These are phyloP conservation scores for Hanseniaspora meyeri DNA, from an alignment of 805 yeast species.

Conservation along the genomic window DNA sequence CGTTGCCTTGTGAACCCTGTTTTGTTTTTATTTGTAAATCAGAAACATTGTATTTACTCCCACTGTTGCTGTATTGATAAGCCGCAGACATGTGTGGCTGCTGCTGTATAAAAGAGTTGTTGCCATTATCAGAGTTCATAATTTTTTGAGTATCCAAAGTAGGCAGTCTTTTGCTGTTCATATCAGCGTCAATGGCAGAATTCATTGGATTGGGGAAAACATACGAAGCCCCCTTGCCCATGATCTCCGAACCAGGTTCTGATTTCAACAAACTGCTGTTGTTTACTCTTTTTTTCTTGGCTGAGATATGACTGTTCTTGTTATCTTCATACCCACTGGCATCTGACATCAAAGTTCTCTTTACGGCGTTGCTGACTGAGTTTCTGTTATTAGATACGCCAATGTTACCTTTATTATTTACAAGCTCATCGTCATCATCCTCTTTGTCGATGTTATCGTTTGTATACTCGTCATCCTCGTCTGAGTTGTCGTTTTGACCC, in stretches of 20 bases:
- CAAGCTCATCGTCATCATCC: slow-evolving; percentile 2
- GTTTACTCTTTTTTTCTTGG: neutral
- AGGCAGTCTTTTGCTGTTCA: neutral
- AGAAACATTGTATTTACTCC: neutral
- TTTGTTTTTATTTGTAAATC: neutral
- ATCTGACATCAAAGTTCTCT: neutral
- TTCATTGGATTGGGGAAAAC: slow-evolving; percentile 1
- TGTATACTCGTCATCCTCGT: slow-evolving; percentile 8
- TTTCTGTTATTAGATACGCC: neutral
- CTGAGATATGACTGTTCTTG: slow-evolving; percentile 6
- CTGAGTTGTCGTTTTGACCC: neutral
- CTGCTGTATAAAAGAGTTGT: neutral
- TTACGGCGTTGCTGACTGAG: slow-evolving; percentile 4
- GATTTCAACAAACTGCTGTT: slow-evolving; percentile 7
- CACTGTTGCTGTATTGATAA: slow-evolving; percentile 13
- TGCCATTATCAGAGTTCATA: neutral
- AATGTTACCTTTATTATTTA: neutral
- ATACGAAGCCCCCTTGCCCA: slow-evolving; percentile 2
- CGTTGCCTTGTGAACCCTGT: neutral
- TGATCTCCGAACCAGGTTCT: neutral
- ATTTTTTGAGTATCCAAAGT: slow-evolving; percentile 1
- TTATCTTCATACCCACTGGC: slow-evolving; percentile 7
- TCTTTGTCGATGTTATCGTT: neutral
- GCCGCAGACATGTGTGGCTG: neutral
- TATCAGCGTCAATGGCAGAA: neutral